Evolutionary conservation across 371 early-diverging fungal species (phyloP), one percentile per base, ranked within the genome.

Genomic region (Lichtheimia ornata): DNA sequence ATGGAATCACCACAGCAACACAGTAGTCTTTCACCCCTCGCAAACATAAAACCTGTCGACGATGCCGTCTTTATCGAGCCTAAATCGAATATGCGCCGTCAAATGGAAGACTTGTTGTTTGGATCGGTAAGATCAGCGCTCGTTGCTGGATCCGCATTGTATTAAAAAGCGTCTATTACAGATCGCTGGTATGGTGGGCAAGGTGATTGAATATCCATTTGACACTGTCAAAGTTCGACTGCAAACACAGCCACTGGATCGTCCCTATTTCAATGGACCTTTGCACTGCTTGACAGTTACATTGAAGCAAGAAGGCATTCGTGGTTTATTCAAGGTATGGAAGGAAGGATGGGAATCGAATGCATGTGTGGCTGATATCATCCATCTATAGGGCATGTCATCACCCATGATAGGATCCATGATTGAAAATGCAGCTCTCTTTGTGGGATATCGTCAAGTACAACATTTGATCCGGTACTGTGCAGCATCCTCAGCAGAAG

Each of bases 161-260:
- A 13, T 22, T 47, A 43, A 47, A 47, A 47, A 47, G 30, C 5
- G 35, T 11, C 5, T 50, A 14, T 14, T 52, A 27, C 71, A 88
- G 90, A 62, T 93, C 28, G 90, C 95, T 6, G 97, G 97, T 41
- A 88, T 95, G 74, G 81, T 89, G 45, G 95, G 95, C 68, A 97
- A 97, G 84, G 77, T 93, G 61, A 90, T 96, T 57, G 97, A 98
- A 73, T 95, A 91, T 71, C 98, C 98, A 15, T 96, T 97, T 72
- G 98, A 98, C 81, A 97, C 98, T 1, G 83, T 98, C 75, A 98
- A 98, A 66, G 96, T 96, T 22, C 88, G 97, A 9, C 85, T 97
- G 51, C 98, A 98, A 69, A 88, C 94, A 1, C 92, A 93, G 70
- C 91, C 95, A 0, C 66, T 89, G 56, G 81, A 84, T 44, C 70